Conservation (phyloP, 192 early-diverging fungal species). For the Irineochytrium annulatum region DNA sequence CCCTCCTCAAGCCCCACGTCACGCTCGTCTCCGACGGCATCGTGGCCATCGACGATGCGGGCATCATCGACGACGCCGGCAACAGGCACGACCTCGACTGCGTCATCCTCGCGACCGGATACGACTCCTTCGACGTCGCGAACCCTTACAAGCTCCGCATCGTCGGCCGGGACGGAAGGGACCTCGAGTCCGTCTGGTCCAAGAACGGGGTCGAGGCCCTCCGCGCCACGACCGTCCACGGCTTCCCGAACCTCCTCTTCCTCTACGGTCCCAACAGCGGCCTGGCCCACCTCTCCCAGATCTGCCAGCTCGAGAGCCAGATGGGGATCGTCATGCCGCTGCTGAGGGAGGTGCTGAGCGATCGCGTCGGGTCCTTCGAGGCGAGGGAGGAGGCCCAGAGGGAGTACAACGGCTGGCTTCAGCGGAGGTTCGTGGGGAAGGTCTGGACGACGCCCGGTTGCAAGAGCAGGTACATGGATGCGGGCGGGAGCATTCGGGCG, state of each 20-base stretch:
- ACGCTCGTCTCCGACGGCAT: neutral
- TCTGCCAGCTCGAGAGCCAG: neutral
- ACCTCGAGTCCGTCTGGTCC: neutral
- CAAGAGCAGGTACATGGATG: slow-evolving; percentile 1
- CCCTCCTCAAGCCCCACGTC: neutral
- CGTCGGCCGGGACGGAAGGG: neutral
- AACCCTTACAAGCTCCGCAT: neutral
- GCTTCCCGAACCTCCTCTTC: slow-evolving; percentile 1
- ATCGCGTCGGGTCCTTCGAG: neutral
- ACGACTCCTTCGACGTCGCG: slow-evolving; percentile 16
- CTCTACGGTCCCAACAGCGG: neutral
- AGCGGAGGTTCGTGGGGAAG: neutral
- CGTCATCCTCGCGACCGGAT: slow-evolving; percentile 16
- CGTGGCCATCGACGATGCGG: neutral
- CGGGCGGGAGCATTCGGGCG: neutral
- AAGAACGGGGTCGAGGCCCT: no score
- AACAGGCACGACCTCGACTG: slow-evolving; percentile 1
- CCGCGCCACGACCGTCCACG: neutral
- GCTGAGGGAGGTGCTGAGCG: neutral
- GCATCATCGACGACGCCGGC: neutral
- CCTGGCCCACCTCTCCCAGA: neutral
- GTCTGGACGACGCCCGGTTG: neutral
- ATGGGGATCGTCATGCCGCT: neutral
- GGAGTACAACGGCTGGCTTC: neutral
- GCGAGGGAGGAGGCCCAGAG: neutral